phyloP scores from a whole-genome alignment of 2,329 filamentous ascomycete genomes.

The Pseudodiploospora longispora region DNA sequence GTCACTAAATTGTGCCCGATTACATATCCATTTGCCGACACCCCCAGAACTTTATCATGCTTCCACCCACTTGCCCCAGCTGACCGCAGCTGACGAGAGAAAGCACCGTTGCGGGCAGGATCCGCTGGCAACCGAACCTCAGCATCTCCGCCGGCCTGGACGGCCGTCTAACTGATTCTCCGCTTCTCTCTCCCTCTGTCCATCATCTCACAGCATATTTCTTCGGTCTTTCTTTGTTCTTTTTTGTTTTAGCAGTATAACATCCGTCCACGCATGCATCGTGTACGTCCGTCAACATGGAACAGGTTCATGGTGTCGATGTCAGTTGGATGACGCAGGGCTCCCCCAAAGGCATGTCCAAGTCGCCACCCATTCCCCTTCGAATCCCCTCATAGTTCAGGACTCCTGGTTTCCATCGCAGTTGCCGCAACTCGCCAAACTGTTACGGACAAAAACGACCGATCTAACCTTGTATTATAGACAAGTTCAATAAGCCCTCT shows the following conservation, averaged over 20 bases:
- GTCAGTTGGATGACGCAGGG: slow-evolving; percentile 85
- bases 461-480: slow-evolving; percentile 7
- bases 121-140: too few species aligned
- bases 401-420: too few species aligned
- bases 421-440: too few species aligned
- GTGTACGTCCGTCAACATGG: slow-evolving; percentile 47
- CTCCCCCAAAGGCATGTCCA: slow-evolving; percentile 63
- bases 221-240: background rate
- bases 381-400: too few species aligned
- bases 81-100: too few species aligned
- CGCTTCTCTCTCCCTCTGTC: background rate
- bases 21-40: too few species aligned
- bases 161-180: background rate
- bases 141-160: too few species aligned
- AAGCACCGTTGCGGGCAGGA: too few species aligned
- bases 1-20: too few species aligned
- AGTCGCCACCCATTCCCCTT: background rate
- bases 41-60: too few species aligned
- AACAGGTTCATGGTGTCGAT: slow-evolving; percentile 73
- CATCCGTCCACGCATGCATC: slow-evolving; percentile 4
- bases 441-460: too few species aligned
- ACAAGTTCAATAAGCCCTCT: slow-evolving; percentile 23
- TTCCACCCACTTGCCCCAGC: too few species aligned
- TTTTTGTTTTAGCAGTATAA: background rate
- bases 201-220: background rate